phyloP scores from a whole-genome alignment of 1,284 basidiomycete species.

The Papiliotrema fonsecae region DNA sequence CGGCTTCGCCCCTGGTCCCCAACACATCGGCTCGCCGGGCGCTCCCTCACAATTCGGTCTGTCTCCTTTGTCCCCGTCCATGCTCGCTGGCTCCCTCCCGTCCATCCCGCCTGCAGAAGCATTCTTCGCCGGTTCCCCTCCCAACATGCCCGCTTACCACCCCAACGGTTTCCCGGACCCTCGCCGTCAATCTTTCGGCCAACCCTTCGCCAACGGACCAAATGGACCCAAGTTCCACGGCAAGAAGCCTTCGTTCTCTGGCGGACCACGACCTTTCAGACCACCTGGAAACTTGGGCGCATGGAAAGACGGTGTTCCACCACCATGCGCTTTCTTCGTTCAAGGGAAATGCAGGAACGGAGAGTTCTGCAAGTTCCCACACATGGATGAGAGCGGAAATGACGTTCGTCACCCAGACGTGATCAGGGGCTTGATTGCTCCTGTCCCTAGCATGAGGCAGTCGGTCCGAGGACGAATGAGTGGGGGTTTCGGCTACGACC shows the following conservation, averaged over 20 bases:
- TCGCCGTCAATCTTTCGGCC: constrained; percentile 28
- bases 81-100: constrained; percentile 30
- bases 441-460: constrained; percentile 28
- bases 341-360: constrained; percentile 47
- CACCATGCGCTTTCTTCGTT: constrained; percentile 45
- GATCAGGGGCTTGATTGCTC: constrained; percentile 39
- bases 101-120: constrained; percentile 33
- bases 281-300: constrained; percentile 28
- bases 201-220: constrained; percentile 15
- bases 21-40: constrained; percentile 16
- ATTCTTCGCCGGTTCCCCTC: constrained; percentile 40
- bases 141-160: constrained; percentile 17
- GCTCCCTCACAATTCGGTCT: constrained; percentile 23
- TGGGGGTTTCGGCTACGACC: constrained; percentile 20
- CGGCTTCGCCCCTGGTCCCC: constrained; percentile 1
- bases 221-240: constrained; percentile 33
- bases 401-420: constrained; percentile 47
- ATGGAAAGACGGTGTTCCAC: constrained; percentile 48
- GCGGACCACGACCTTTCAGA: constrained; percentile 30
- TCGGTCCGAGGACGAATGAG: constrained; percentile 24
- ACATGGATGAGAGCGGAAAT: constrained; percentile 43
- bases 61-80: constrained; percentile 35
- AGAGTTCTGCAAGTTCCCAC: constrained; percentile 49
- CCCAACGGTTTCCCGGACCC: constrained; percentile 5
- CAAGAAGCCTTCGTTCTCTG: constrained; percentile 45